These are phyloP conservation scores for Irpex lacteus DNA, from an alignment of 1,284 basidiomycete species.

Conservation along the genomic window DNA sequence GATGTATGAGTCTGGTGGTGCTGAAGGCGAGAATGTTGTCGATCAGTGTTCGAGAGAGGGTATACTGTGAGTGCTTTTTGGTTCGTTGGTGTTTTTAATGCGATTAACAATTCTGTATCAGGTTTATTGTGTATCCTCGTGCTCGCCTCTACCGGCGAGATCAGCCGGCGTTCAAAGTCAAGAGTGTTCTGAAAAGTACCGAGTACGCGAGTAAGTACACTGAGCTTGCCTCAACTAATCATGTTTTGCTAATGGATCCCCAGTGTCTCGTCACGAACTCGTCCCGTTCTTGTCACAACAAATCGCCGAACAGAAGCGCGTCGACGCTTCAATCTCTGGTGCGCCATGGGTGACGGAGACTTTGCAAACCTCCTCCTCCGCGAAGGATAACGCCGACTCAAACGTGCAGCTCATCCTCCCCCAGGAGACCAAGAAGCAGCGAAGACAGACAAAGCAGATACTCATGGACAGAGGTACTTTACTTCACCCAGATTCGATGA, in stretches of 20 bases:
- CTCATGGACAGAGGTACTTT: constrained; percentile 61
- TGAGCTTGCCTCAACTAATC: too few relatives aligned
- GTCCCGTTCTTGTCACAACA: constrained; percentile 71
- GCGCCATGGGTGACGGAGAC: constrained; percentile 41
- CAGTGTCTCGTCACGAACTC: constrained; percentile 69
- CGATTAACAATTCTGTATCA: constrained; percentile 25
- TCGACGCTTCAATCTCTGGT: constrained; percentile 64
- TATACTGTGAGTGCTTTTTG: constrained; percentile 59
- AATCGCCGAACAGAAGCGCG: constrained; percentile 72
- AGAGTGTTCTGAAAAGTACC: constrained; percentile 74
- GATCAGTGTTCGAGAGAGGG: constrained; percentile 73
- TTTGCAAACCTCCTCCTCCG: constrained; percentile 25
- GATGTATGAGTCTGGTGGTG: constrained; percentile 76
- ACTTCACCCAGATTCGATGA: background rate
- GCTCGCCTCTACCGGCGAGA: constrained; percentile 56
- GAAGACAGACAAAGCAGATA: constrained; percentile 68
- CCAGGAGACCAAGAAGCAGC: constrained; percentile 68
- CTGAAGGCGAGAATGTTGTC: constrained; percentile 60
- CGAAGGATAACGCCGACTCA: constrained; percentile 42
- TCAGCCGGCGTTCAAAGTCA: constrained; percentile 73
- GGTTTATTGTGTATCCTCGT: constrained; percentile 71
- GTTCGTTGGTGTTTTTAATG: background rate
- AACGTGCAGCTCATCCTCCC: constrained; percentile 68
- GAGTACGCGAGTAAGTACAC: constrained; percentile 71
- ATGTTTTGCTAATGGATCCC: too few relatives aligned